phyloP scores from a whole-genome alignment of 352 stramenopile species.

The Phytophthora rubi region DNA sequence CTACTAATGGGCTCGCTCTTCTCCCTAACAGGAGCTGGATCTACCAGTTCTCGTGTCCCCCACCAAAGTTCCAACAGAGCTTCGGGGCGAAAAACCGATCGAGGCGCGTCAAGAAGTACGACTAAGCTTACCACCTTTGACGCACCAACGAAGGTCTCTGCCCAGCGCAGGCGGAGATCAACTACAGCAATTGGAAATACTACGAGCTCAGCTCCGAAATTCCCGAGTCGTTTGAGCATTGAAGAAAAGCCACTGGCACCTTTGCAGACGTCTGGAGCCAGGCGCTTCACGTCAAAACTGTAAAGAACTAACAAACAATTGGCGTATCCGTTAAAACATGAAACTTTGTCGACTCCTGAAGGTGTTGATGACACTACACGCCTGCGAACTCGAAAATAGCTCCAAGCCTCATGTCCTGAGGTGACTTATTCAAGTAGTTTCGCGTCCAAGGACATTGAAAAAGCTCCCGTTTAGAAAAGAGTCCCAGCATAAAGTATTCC shows the following conservation, averaged over 20 bases:
- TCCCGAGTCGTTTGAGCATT: not conserved
- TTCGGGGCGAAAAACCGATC: not conserved
- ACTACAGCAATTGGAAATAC: not conserved
- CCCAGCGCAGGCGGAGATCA: constrained; percentile 16
- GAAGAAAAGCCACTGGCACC: constrained; percentile 3
- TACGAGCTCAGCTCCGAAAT: not conserved
- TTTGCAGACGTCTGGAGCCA: not conserved
- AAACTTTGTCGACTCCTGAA: not conserved
- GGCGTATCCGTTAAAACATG: not conserved
- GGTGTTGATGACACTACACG: not conserved
- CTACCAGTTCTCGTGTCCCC: constrained; percentile 4
- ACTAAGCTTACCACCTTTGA: constrained; percentile 8
- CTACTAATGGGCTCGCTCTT: constrained; percentile 22
- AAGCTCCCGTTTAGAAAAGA: not conserved
- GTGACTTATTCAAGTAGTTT: not conserved
- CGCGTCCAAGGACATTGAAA: not conserved
- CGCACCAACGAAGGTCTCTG: constrained; percentile 26
- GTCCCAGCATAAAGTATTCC: not conserved
- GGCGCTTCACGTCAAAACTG: constrained; percentile 14
- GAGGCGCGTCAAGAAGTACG: not conserved
- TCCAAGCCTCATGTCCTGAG: constrained; percentile 7
- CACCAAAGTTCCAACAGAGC: constrained; percentile 7
- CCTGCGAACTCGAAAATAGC: constrained; percentile 14
- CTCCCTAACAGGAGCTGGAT: not conserved
- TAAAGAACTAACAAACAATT: not conserved